Evolutionary conservation across 2,329 filamentous ascomycete species (phyloP).

Genomic region (Ascochyta fabae): DNA sequence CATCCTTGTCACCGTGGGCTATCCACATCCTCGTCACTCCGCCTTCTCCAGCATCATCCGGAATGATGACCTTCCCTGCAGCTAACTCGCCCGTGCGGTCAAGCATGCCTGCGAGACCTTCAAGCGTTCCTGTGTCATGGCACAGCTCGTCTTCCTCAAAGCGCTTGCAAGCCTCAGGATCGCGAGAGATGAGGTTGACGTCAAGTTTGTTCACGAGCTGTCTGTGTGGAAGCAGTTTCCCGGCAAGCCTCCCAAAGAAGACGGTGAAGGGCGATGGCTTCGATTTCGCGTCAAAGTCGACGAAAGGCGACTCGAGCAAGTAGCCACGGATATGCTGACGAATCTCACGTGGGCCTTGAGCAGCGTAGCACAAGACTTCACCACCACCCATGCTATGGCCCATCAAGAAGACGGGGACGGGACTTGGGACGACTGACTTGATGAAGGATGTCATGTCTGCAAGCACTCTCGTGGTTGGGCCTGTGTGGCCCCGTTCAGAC

Average conservation of each 20-base stretch:
- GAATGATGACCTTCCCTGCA: constrained; percentile 58
- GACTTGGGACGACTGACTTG: constrained; percentile 60
- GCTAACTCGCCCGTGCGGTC: constrained; percentile 72
- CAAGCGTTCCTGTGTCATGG: constrained; percentile 86
- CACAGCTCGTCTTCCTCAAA: constrained; percentile 72
- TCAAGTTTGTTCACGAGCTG: constrained; percentile 73
- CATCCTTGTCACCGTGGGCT: constrained; percentile 78
- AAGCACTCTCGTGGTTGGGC: constrained; percentile 74
- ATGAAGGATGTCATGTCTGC: constrained; percentile 81
- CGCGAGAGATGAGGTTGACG: constrained; percentile 69
- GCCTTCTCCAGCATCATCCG: constrained; percentile 53
- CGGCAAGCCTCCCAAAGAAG: constrained; percentile 69
- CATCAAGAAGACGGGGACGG: constrained; percentile 76
- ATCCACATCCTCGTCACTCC: constrained; percentile 72
- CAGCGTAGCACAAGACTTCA: constrained; percentile 69
- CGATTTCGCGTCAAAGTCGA: constrained; percentile 71
- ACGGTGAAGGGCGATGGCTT: constrained; percentile 70
- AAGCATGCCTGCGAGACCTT: constrained; percentile 77
- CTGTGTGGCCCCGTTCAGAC: constrained; percentile 73
- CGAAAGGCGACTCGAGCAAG: constrained; percentile 78
- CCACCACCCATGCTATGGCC: constrained; percentile 93
- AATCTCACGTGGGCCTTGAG: constrained; percentile 57
- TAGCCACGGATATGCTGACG: constrained; percentile 71
- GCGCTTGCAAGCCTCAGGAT: constrained; percentile 66
- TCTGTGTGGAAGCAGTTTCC: constrained; percentile 69